Percentiles rank a stretch among this genome's conserved stretches.
Conservation (phyloP, 495 filamentous ascomycete genomes). For the Xylaria cubensis region DNA sequence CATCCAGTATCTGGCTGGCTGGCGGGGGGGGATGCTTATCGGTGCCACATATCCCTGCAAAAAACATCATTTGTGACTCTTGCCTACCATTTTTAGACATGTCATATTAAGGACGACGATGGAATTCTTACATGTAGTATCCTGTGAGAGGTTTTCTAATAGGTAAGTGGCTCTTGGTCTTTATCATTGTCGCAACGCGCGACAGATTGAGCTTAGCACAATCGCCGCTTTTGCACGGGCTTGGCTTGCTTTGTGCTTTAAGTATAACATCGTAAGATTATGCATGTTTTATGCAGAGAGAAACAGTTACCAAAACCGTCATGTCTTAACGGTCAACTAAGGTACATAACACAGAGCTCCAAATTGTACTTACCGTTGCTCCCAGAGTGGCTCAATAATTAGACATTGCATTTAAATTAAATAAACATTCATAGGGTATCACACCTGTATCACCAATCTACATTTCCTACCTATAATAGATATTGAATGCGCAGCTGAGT, state of each 20-base stretch:
- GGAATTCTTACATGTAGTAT: neutral
- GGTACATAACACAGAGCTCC: neutral
- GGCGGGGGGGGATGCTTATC: neutral
- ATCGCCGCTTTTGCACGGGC: constrained; percentile 1
- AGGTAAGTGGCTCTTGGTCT: neutral
- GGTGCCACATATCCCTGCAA: neutral
- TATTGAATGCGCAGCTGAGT: neutral
- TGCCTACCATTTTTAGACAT: constrained; percentile 2
- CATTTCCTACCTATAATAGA: neutral
- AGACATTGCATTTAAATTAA: neutral
- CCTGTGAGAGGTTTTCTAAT: neutral
- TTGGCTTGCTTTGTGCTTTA: neutral
- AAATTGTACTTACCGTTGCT: neutral
- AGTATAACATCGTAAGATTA: neutral
- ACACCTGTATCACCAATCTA: neutral
- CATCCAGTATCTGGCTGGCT: constrained; percentile 1
- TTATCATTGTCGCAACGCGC: neutral
- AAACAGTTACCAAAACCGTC: neutral
- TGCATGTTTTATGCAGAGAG: neutral
- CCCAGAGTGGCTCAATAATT: neutral
- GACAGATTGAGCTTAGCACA: constrained; percentile 1
- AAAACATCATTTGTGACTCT: neutral
- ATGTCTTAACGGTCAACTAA: neutral
- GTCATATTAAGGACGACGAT: constrained; percentile 10
- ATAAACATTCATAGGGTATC: neutral